phyloP scores from a whole-genome alignment of 495 filamentous ascomycete genomes.

The Polyplosphaeria fusca region DNA sequence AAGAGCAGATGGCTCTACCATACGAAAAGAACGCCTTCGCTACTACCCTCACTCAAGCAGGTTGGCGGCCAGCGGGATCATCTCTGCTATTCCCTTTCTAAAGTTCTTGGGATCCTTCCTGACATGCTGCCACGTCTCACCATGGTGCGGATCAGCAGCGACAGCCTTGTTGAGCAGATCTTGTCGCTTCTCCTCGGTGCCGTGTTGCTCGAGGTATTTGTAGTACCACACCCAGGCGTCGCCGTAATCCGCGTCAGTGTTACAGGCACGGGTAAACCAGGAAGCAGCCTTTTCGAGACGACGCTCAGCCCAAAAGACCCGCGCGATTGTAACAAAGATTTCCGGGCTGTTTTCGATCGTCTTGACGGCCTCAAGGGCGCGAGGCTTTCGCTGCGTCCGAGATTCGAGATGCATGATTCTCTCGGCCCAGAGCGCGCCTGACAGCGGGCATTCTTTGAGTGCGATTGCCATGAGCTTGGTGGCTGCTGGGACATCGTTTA shows the following conservation, averaged over 20 bases:
- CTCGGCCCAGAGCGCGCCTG: slow-evolving; percentile 89
- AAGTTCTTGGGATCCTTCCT: slow-evolving; percentile 83
- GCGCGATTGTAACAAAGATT: slow-evolving; percentile 72
- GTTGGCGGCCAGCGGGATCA: slow-evolving; percentile 52
- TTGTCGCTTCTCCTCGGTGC: slow-evolving; percentile 81
- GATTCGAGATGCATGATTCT: slow-evolving; percentile 90
- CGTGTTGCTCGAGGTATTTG: slow-evolving; percentile 87
- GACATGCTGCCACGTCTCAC: slow-evolving; percentile 85
- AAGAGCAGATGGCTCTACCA: too few species aligned
- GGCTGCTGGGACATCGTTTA: slow-evolving; percentile 76
- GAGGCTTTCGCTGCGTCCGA: slow-evolving; percentile 85
- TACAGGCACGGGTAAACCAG: slow-evolving; percentile 94
- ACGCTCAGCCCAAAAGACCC: slow-evolving; percentile 75
- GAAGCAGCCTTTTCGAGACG: slow-evolving; percentile 85
- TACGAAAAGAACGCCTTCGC: too few species aligned
- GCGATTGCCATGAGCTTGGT: slow-evolving; percentile 89
- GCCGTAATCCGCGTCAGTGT: slow-evolving; percentile 78
- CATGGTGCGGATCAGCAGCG: slow-evolving; percentile 78
- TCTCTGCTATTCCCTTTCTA: slow-evolving; percentile 68
- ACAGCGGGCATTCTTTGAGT: slow-evolving; percentile 82
- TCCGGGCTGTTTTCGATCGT: slow-evolving; percentile 90
- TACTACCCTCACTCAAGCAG: too few species aligned
- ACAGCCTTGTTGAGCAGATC: slow-evolving; percentile 76
- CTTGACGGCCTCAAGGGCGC: slow-evolving; percentile 89
- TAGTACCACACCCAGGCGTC: slow-evolving; percentile 99